Base-by-base conservation (phyloP, 1,139 yeast species). In the Blastobotrys ciferrii region DNA sequence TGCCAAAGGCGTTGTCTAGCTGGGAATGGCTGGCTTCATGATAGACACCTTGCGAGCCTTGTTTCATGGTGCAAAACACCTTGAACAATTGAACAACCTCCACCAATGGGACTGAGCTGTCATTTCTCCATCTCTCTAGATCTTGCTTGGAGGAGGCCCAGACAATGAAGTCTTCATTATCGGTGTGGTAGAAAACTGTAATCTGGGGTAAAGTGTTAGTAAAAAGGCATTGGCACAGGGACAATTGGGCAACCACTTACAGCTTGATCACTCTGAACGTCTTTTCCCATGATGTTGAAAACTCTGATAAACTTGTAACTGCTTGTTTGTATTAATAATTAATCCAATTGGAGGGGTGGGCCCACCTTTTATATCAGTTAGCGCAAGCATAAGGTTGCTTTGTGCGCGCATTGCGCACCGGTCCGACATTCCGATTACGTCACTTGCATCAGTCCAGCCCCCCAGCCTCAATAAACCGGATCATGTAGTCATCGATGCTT, bases 401-500 rank as follows among this genome's bases (percentile, higher is more conserved):
- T 19, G 40, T 23, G 40, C 40, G 40, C 40, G 14, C 40, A 36
- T 36, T 15, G 19, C 40, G 40, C 40, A 33, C 17, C 37, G 33
- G 33, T 28, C 40, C 20, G 23, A 36, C 14, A 18, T 28, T 17
- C 28, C 28, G 15, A 15, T 28, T 42, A 61, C 32, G 42, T 28
- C 32, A 28, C 20, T 18, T 7, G 32, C 25, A 12, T 25, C 19
- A 25, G 32, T 39, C 33, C 7, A 23, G 23, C 33, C 33, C 15
- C 23, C 33, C 43, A 28, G 43, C 43, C 51, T 95, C 94, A 52
- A 94, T 87, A 63, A 80, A 87, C 53, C 91, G 74, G 56, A 94
- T 80, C 98, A 94, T 94, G 69, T 91, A 94, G 74, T 94, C 98
- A 65, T 94, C 98, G 50, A 92, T 79, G 66, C 89, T 96, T 4